phyloP scores from a whole-genome alignment of 768 basidiomycete species.

The Amylocystis lapponica region DNA sequence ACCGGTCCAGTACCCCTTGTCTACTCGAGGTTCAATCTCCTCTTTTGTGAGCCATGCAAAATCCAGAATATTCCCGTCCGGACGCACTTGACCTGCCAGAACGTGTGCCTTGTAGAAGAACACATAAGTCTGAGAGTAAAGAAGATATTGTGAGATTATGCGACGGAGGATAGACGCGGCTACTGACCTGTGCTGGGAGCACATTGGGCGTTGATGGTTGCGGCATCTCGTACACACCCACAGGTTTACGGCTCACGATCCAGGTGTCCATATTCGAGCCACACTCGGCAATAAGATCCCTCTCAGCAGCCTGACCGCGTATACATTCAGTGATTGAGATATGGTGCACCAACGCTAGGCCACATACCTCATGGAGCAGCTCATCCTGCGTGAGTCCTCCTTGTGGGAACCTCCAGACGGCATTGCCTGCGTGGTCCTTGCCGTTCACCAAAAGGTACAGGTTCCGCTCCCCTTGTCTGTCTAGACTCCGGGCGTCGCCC shows the following conservation, averaged over 20 bases:
- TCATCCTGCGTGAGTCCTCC: slow-evolving; percentile 58
- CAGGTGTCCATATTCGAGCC: slow-evolving; percentile 88
- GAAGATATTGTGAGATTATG: neutral
- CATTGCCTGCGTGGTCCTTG: slow-evolving; percentile 36
- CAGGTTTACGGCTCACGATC: slow-evolving; percentile 87
- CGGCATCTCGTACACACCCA: slow-evolving; percentile 65
- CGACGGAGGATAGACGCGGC: neutral
- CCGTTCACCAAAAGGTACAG: slow-evolving; percentile 78
- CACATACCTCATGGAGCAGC: slow-evolving; percentile 68
- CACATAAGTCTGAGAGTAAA: slow-evolving; percentile 46
- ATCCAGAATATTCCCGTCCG: slow-evolving; percentile 52
- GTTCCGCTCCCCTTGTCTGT: slow-evolving; percentile 80
- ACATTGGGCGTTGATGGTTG: slow-evolving; percentile 10
- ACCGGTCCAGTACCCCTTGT: slow-evolving; percentile 65
- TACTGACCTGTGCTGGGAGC: slow-evolving; percentile 36
- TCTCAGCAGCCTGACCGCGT: slow-evolving; percentile 57
- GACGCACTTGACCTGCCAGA: slow-evolving; percentile 76
- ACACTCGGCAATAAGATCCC: slow-evolving; percentile 64
- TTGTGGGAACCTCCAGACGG: slow-evolving; percentile 79
- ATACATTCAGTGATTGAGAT: neutral
- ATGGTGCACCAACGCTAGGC: neutral
- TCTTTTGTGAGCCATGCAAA: slow-evolving; percentile 95
- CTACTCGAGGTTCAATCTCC: slow-evolving; percentile 73
- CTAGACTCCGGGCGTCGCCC: slow-evolving; percentile 66
- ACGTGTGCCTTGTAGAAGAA: slow-evolving; percentile 97